Evolutionary conservation across 768 basidiomycete genomes (phyloP), one percentile per base, ranked within the genome.

Genomic region (Tulasnella sp.): DNA sequence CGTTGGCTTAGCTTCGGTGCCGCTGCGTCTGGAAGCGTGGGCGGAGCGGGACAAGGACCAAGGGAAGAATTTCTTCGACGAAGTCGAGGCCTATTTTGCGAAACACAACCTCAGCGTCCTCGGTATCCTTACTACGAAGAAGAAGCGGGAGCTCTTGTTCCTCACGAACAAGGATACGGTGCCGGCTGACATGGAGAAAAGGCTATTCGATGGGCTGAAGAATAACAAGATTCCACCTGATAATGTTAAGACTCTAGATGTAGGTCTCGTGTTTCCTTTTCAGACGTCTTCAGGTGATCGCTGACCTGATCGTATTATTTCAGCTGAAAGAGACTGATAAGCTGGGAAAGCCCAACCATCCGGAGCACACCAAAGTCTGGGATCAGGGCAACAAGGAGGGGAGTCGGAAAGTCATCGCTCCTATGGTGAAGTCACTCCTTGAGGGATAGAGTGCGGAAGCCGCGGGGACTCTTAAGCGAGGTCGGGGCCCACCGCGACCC

Each of bases 1-100:
- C 80, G 92, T 92, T 1, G 96, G 97, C 7, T 86, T 99, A 18
- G 90, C 95, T 1, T 94, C 95, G 3, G 93, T 98, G 24, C 96
- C 96, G 2, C 84, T 94, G 5, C 88, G 89, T 11, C 88, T 97
- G 6, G 87, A 90, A 75, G 83, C 80, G 8, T 93, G 92, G 91
- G 87, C 89, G 0, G 84, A 85, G 28, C 85, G 87, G 54, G 89
- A 89, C 1, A 85, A 87, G 54, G 89, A 89, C 1, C 37, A 37
- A 37, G 46, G 84, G 11, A 85, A 85, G 0, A 77, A 85, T 28
- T 87, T 91, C 77, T 85, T 88, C 79, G 34, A 81, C 0, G 87
- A 86, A 6, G 84, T 88, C 1, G 86, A 88, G 41, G 84, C 69
- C 40, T 98, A 92, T 91, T 92, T 95, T 90, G 85, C 86, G 12